phyloP scores from a whole-genome alignment of 2,329 filamentous ascomycete genomes.

The Epicoccum sorghinum region DNA sequence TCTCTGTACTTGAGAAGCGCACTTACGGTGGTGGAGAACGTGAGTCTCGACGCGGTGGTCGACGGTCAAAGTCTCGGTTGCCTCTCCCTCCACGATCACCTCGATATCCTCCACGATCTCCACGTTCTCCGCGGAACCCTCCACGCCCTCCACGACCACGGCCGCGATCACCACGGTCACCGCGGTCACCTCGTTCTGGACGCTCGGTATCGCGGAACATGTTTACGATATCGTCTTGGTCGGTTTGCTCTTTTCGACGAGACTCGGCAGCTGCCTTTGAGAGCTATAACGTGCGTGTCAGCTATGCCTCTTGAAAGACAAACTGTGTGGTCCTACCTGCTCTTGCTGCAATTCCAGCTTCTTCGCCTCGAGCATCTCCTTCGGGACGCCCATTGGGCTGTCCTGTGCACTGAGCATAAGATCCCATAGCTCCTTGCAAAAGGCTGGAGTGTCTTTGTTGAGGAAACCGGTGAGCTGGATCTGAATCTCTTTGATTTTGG shows the following conservation, averaged over 20 bases:
- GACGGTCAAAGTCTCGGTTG: constrained; percentile 56
- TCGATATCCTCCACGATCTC: constrained; percentile 51
- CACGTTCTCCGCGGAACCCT: constrained; percentile 49
- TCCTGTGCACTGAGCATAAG: constrained; percentile 87
- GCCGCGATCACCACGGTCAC: constrained; percentile 24
- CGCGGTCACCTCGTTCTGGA: constrained; percentile 33
- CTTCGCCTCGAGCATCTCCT: constrained; percentile 93
- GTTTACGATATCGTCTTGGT: constrained; percentile 70
- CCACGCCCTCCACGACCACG: constrained; percentile 54
- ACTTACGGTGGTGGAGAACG: constrained; percentile 54
- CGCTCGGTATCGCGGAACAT: constrained; percentile 70
- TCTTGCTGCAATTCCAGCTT: constrained; percentile 94
- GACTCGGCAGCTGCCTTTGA: constrained; percentile 80
- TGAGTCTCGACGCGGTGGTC: constrained; percentile 54
- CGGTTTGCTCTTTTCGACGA: constrained; percentile 68
- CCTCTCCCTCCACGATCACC: constrained; percentile 46
- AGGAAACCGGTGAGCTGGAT: constrained; percentile 95
- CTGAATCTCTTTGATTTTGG: constrained; percentile 93
- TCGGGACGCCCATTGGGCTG: constrained; percentile 88
- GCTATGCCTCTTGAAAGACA: constrained; percentile 2
- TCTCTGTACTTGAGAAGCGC: neutral
- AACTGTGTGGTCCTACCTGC: constrained; percentile 67
- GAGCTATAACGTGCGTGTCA: constrained; percentile 65
- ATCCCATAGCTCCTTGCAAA: constrained; percentile 94
- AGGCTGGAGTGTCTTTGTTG: constrained; percentile 84